Conservation (phyloP, 345 rosid genomes). For the Adansonia digitata region DNA sequence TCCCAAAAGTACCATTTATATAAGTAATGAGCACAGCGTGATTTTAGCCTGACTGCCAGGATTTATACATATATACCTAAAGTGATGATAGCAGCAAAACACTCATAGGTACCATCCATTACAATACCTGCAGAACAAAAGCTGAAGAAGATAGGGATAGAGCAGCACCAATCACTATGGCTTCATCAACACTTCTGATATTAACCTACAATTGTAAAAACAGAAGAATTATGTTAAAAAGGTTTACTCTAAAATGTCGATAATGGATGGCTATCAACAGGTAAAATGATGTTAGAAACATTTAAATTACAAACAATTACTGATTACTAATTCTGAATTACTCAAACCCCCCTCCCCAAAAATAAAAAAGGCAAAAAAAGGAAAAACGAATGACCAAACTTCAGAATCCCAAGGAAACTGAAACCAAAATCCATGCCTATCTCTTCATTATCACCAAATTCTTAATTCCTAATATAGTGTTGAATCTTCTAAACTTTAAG, state of each 20-base stretch:
- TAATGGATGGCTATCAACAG: slow-evolving; percentile 1
- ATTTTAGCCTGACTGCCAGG: background rate
- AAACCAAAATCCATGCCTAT: background rate
- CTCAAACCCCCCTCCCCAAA: background rate
- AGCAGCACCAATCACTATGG: slow-evolving; percentile 95
- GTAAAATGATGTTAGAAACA: slow-evolving; percentile 6
- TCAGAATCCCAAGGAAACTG: background rate
- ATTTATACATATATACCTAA: background rate
- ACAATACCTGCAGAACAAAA: slow-evolving; percentile 86
- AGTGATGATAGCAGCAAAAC: background rate
- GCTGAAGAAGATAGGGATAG: slow-evolving; percentile 96
- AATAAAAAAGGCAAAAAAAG: too few relatives aligned
- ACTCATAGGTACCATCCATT: slow-evolving; percentile 11
- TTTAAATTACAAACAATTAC: background rate
- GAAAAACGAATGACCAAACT: too few relatives aligned
- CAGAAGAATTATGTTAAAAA: background rate
- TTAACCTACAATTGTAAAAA: slow-evolving; percentile 53
- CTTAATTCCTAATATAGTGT: background rate
- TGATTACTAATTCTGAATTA: slow-evolving; percentile 4
- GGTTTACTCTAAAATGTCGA: background rate
- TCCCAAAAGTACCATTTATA: background rate
- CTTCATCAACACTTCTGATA: slow-evolving; percentile 95
- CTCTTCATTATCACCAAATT: background rate
- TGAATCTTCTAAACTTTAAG: background rate
- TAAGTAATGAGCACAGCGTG: background rate